Conservation (phyloP, 2,329 filamentous ascomycete species). For the Calonectria pseudoturangicola region DNA sequence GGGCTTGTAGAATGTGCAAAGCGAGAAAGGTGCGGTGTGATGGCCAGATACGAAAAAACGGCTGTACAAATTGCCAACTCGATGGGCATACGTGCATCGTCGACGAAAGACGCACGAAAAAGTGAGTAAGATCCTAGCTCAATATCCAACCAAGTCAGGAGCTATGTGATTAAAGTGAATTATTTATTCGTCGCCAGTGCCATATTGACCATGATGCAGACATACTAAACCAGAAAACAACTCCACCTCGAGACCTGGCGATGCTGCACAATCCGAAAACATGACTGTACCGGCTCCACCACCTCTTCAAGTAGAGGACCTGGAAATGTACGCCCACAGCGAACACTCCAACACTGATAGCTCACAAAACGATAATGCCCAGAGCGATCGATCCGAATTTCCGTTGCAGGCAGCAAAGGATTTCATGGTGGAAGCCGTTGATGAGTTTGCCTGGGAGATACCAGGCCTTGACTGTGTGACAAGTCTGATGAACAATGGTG, state of each 20-base stretch:
- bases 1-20: conserved; percentile 1
- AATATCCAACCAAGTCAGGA: not conserved
- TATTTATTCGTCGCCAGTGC: not conserved
- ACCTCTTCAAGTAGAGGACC: not conserved
- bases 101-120: not conserved
- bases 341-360: not conserved
- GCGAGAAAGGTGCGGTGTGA: not conserved
- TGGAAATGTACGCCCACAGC: not conserved
- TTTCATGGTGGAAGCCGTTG: not conserved
- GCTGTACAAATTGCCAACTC: not conserved
- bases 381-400: not conserved
- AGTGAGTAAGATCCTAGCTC: not conserved
- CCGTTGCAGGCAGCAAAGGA: not conserved
- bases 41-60: not conserved
- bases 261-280: not conserved
- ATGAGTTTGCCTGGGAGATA: not conserved
- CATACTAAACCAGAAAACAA: not conserved
- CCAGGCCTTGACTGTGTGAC: not conserved
- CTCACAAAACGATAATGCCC: not conserved
- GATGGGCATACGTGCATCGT: not conserved
- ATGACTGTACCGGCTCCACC: not conserved
- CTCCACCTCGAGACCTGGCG: not conserved
- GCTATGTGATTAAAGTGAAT: no score
- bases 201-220: not conserved
- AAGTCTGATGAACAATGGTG: not conserved